phyloP scores from a whole-genome alignment of 2,329 filamentous ascomycete genomes.

The Acrodontium crateriforme region DNA sequence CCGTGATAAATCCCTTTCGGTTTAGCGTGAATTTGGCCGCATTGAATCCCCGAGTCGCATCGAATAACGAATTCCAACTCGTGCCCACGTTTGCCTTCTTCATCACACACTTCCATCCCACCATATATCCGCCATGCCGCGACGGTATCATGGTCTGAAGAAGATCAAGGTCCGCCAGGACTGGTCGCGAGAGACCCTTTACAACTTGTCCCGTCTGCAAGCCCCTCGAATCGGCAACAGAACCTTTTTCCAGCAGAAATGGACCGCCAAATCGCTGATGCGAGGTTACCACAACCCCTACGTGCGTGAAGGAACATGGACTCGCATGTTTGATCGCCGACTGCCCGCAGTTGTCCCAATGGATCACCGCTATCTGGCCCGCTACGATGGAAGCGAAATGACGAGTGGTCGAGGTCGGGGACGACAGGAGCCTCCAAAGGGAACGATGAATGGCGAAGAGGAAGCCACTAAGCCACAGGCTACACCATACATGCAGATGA shows the following conservation, averaged over 20 bases:
- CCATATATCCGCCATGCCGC: too few relatives aligned
- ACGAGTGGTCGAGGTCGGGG: conserved; percentile 76
- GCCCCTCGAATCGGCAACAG: conserved; percentile 30
- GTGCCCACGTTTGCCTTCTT: too few relatives aligned
- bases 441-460: conserved; percentile 8
- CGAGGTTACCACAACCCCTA: conserved; percentile 91
- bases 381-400: conserved; percentile 67
- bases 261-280: conserved; percentile 70
- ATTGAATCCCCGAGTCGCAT: too few relatives aligned
- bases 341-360: conserved; percentile 76
- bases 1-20: too few relatives aligned
- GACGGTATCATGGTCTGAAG: too few relatives aligned
- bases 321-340: conserved; percentile 76
- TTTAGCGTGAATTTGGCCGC: too few relatives aligned
- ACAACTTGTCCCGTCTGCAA: conserved; percentile 56
- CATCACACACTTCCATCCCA: too few relatives aligned
- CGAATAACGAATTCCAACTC: too few relatives aligned
- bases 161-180: conserved; percentile 89
- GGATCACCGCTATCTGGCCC: conserved; percentile 65
- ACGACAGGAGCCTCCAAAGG: conserved; percentile 24
- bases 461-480: conserved; percentile 22
- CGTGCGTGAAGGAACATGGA: conserved; percentile 84
- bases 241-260: conserved; percentile 98
- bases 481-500: conserved; percentile 94
- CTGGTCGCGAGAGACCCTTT: conserved; percentile 97